phyloP scores from a whole-genome alignment of 805 yeast species.

The Starmera quercuum region DNA sequence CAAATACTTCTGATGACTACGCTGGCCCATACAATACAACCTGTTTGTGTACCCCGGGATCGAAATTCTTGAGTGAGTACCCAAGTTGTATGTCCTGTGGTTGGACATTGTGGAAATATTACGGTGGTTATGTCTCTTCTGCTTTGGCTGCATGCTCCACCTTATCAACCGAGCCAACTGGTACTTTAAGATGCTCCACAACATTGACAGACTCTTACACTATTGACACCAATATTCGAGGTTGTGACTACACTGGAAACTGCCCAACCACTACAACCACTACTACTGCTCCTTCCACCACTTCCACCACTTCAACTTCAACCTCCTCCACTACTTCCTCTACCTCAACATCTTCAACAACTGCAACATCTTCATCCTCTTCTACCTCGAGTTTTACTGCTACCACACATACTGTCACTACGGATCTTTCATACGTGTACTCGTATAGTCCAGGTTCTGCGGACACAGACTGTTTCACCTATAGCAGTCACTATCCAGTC shows the following conservation, averaged over 20 bases:
- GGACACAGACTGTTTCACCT: constrained; percentile 6
- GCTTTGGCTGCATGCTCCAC: constrained; percentile 26
- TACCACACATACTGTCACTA: constrained; percentile 8
- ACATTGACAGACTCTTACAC: constrained; percentile 15
- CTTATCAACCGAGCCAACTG: constrained; percentile 27
- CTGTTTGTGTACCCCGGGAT: constrained; percentile 24
- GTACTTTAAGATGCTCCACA: constrained; percentile 22
- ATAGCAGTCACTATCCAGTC: background rate
- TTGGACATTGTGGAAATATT: constrained; percentile 32
- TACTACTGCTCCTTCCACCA: constrained; percentile 19
- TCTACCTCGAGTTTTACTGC: constrained; percentile 1
- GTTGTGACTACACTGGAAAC: constrained; percentile 28
- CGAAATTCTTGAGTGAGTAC: constrained; percentile 21
- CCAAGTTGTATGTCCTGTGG: constrained; percentile 31
- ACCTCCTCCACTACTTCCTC: constrained; percentile 1
- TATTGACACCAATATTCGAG: constrained; percentile 8
- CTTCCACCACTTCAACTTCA: constrained; percentile 12
- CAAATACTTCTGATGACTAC: constrained; percentile 12
- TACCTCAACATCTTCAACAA: background rate
- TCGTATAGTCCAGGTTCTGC: constrained; percentile 4
- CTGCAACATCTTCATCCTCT: constrained; percentile 8
- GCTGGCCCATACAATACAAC: constrained; percentile 22
- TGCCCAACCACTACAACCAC: constrained; percentile 24
- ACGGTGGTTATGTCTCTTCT: constrained; percentile 22
- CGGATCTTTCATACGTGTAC: constrained; percentile 4